Evolutionary conservation across 148 eudicot genomes (phyloP).

Genomic region (Amaranthus cruentus): DNA sequence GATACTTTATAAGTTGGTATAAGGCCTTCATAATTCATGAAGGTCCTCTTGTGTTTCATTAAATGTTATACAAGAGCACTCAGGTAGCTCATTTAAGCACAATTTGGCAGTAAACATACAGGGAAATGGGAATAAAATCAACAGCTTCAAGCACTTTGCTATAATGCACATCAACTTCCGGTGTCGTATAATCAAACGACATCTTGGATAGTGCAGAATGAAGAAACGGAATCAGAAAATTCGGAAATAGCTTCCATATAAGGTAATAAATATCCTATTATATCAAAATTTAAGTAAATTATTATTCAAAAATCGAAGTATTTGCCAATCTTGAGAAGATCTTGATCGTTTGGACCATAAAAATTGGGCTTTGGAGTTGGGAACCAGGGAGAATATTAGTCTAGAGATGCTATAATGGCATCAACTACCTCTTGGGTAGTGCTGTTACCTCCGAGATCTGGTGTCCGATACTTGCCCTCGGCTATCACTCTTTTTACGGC

Average conservation of each 20-base stretch:
- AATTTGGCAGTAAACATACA: neutral
- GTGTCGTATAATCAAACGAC: neutral
- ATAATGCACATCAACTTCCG: conserved; percentile 16
- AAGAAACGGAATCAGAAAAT: neutral
- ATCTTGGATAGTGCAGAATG: neutral
- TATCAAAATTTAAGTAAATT: conserved; percentile 7
- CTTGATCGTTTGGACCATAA: neutral
- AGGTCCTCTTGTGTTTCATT: neutral
- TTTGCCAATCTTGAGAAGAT: conserved; percentile 14
- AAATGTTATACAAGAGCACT: neutral
- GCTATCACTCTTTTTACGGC: conserved; percentile 53
- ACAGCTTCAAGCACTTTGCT: conserved; percentile 5
- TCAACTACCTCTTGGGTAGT: conserved; percentile 77
- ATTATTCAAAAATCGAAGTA: conserved; percentile 10
- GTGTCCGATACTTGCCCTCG: conserved; percentile 53
- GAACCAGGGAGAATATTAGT: conserved; percentile 18
- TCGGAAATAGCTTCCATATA: neutral
- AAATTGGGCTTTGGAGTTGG: neutral
- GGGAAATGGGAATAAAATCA: neutral
- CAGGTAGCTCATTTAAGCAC: neutral
- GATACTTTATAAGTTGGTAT: too few relatives aligned
- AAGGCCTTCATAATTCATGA: too few relatives aligned
- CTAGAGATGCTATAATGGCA: conserved; percentile 61
- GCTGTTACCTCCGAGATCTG: conserved; percentile 68
- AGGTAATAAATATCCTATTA: conserved; percentile 16